Percentiles rank a stretch among this genome's conserved stretches.
phyloP scores from a whole-genome alignment of 306 rosid species.

The Amphicarpaea edgeworthii region DNA sequence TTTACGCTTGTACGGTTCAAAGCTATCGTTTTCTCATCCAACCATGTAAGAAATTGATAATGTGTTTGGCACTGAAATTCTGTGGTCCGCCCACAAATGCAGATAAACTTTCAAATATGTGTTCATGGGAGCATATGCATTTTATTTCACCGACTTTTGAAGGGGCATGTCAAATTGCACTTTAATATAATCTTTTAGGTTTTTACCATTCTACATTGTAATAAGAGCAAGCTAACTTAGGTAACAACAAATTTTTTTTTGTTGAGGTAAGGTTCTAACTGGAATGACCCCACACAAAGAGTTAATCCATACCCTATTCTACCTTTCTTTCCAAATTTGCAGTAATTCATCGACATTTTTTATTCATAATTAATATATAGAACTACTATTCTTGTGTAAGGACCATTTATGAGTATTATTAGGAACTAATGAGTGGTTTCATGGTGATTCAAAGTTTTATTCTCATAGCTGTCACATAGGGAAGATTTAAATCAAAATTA shows the following conservation, averaged over 20 bases:
- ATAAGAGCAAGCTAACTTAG: background rate
- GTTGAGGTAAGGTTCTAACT: slow-evolving; percentile 23
- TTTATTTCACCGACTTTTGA: slow-evolving; percentile 41
- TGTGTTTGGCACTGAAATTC: slow-evolving; percentile 43
- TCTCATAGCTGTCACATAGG: slow-evolving; percentile 42
- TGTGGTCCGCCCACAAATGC: slow-evolving; percentile 43
- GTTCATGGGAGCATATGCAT: slow-evolving; percentile 40
- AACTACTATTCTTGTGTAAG: slow-evolving; percentile 21
- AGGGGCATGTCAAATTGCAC: slow-evolving; percentile 1
- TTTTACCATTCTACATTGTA: background rate
- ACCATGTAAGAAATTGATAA: slow-evolving; percentile 17
- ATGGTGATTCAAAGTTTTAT: slow-evolving; percentile 29
- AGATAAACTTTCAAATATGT: slow-evolving; percentile 46
- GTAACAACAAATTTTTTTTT: no score
- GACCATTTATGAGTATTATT: slow-evolving; percentile 4
- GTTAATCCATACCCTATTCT: background rate
- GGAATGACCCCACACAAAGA: slow-evolving; percentile 16
- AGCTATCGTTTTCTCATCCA: slow-evolving; percentile 45
- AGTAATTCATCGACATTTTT: slow-evolving; percentile 10
- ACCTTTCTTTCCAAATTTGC: background rate
- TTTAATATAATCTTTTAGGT: background rate
- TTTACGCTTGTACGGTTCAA: slow-evolving; percentile 40
- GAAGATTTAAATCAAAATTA: slow-evolving; percentile 21
- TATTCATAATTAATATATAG: background rate
- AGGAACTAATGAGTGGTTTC: slow-evolving; percentile 33